These are phyloP conservation scores for Aspergillus affinis DNA, from an alignment of 495 filamentous ascomycete genomes.

Conservation along the genomic window DNA sequence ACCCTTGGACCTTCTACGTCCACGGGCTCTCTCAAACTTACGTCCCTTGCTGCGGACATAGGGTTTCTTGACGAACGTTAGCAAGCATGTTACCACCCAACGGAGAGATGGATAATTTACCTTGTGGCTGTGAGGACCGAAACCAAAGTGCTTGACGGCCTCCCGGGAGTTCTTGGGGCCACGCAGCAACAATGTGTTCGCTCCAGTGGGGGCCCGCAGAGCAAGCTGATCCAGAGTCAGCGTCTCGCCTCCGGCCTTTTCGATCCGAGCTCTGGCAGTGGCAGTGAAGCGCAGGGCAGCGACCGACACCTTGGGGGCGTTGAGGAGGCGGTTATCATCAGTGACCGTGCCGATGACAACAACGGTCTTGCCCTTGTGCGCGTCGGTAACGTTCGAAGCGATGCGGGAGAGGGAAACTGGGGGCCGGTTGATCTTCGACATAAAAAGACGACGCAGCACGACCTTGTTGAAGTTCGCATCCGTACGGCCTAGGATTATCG, in stretches of 20 bases:
- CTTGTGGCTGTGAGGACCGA: slow-evolving; percentile 97
- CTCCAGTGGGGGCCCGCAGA: slow-evolving; percentile 85
- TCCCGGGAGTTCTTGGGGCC: slow-evolving; percentile 96
- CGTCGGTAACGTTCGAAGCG: slow-evolving; percentile 61
- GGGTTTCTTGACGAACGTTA: slow-evolving; percentile 63
- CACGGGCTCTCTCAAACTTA: slow-evolving; percentile 98
- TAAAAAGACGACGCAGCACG: slow-evolving; percentile 92
- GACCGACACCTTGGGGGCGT: slow-evolving; percentile 84
- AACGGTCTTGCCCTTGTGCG: slow-evolving; percentile 82
- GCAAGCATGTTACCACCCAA: background rate
- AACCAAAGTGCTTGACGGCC: slow-evolving; percentile 98
- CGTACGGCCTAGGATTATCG: slow-evolving; percentile 70
- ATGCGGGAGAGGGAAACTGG: slow-evolving; percentile 92
- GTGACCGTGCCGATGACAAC: slow-evolving; percentile 93
- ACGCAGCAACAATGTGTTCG: slow-evolving; percentile 90
- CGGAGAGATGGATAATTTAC: slow-evolving; percentile 46
- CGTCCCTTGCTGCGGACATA: slow-evolving; percentile 97
- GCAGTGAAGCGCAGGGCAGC: slow-evolving; percentile 95
- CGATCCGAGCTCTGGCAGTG: slow-evolving; percentile 88
- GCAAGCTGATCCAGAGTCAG: slow-evolving; percentile 96
- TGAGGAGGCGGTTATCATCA: slow-evolving; percentile 90
- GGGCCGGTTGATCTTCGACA: slow-evolving; percentile 95
- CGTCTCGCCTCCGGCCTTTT: slow-evolving; percentile 88
- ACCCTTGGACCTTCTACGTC: slow-evolving; percentile 90
- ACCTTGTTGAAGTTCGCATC: slow-evolving; percentile 96